Evolutionary conservation across 805 yeast genomes (phyloP), one percentile per base, ranked within the genome.

Genomic region (Wickerhamiella nectarea): DNA sequence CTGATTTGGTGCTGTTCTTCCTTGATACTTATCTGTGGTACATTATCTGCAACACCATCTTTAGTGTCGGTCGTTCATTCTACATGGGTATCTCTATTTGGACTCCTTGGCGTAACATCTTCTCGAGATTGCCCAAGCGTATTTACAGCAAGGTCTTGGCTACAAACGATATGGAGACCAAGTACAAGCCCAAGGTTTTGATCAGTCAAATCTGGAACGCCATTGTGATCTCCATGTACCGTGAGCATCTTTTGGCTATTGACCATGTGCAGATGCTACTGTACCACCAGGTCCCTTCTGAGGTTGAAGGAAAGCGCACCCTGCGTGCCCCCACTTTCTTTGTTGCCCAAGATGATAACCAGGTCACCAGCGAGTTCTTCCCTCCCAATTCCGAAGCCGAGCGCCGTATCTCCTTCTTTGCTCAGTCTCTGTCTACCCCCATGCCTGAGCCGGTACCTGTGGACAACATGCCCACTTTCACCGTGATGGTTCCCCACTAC

Each of bases 201-300:
- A 89, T 91, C 57, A 86, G 96, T 34, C 98, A 91, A 71, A 89
- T 93, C 56, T 91, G 99, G 99, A 91, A 91, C 63, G 98, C 98
- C 44, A 82, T 91, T 66, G 93, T 91, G 53, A 91, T 91, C 56
- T 89, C 98, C 47, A 91, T 91, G 99, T 93, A 91, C 78, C 85
- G 99, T 72, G 99, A 91, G 69, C 99, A 91, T 66, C 71, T 91
- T 65, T 69, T 91, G 55, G 97, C 98, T 22, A 89, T 93, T 64
- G 98, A 91, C 64, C 98, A 91, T 63, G 98, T 91, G 51, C 98
- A 91, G 69, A 89, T 84, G 69, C 74, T 91, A 65, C 74, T 91
- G 54, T 91, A 91, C 66, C 98, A 91, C 65, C 98, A 91, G 72
- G 97, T 91, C 59, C 97, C 98, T 45, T 80, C 94, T 49, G 97